Conservation (phyloP, 352 stramenopile species). For the Globisporangium cystogenes region DNA sequence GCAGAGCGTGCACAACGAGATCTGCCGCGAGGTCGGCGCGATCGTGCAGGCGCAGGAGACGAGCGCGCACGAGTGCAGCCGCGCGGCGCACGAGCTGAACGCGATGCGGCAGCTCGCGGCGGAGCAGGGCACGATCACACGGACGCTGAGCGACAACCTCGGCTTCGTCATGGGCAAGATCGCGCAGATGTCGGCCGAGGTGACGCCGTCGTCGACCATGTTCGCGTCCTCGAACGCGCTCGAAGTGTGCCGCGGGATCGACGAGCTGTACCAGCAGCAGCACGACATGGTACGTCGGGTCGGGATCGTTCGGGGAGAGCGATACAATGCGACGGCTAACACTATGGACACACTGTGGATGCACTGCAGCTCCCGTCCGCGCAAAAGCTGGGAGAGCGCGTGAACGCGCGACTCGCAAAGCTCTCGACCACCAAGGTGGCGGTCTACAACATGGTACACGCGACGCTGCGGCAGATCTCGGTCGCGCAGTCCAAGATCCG, state of each 20-base stretch:
- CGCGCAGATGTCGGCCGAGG: slow-evolving; percentile 50
- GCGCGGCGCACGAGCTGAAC: slow-evolving; percentile 38
- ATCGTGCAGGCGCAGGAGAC: slow-evolving; percentile 43
- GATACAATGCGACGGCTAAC: too few species aligned
- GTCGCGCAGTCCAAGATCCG: slow-evolving; percentile 80
- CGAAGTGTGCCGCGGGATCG: slow-evolving; percentile 79
- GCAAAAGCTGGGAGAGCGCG: slow-evolving; percentile 57
- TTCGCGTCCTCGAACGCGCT: slow-evolving; percentile 70
- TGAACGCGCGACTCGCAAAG: slow-evolving; percentile 44
- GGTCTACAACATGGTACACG: slow-evolving; percentile 54
- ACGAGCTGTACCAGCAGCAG: slow-evolving; percentile 72
- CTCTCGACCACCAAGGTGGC: slow-evolving; percentile 49
- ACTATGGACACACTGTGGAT: too few species aligned
- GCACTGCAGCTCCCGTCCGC: slow-evolving; percentile 48
- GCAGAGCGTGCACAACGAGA: slow-evolving; percentile 58
- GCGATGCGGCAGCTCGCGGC: slow-evolving; percentile 43
- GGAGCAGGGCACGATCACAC: slow-evolving; percentile 51
- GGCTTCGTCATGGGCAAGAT: slow-evolving; percentile 63
- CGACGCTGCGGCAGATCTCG: slow-evolving; percentile 65
- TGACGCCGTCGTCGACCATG: slow-evolving; percentile 59
- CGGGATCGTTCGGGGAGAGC: background rate
- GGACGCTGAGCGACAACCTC: slow-evolving; percentile 59
- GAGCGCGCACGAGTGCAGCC: slow-evolving; percentile 31
- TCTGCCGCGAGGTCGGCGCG: slow-evolving; percentile 50
- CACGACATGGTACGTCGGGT: slow-evolving; percentile 49